Conservation (phyloP, 1,139 yeast genomes). For the Lodderomyces elongisporus region DNA sequence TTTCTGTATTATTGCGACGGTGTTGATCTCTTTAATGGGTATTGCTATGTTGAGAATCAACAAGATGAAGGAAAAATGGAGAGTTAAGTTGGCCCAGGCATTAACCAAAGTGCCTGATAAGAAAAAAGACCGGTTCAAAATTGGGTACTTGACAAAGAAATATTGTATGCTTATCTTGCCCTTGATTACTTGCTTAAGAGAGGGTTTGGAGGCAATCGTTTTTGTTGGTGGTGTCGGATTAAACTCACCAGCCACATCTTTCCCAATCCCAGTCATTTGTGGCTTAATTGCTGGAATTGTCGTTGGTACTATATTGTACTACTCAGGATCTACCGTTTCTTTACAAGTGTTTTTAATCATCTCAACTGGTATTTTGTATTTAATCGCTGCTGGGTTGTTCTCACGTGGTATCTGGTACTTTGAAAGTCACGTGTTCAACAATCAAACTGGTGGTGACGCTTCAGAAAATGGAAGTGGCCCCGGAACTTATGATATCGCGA, state of each 20-base stretch:
- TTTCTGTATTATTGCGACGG: conserved; percentile 70
- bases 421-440: conserved; percentile 57
- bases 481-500: conserved; percentile 71
- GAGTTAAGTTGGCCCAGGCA: conserved; percentile 74
- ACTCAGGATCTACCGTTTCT: conserved; percentile 66
- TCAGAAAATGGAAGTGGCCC: conserved; percentile 82
- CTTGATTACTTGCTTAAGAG: conserved; percentile 73
- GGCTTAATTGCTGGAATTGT: conserved; percentile 64
- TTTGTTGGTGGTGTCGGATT: conserved; percentile 85
- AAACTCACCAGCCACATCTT: conserved; percentile 65
- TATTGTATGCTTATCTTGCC: conserved; percentile 75
- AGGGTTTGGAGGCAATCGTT: conserved; percentile 84
- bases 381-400: conserved; percentile 78
- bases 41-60: conserved; percentile 81
- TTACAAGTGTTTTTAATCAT: conserved; percentile 69
- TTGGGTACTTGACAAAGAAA: conserved; percentile 42
- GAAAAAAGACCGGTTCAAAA: conserved; percentile 23
- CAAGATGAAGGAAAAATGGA: conserved; percentile 84
- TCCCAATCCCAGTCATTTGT: conserved; percentile 75
- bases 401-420: conserved; percentile 84
- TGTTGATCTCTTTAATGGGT: conserved; percentile 81
- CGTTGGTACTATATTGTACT: conserved; percentile 63
- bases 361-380: conserved; percentile 73
- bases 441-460: conserved; percentile 75
- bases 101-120: conserved; percentile 39